These are phyloP conservation scores for Arthrobotrys iridis DNA, from an alignment of 2,329 filamentous ascomycete species.

Conservation along the genomic window DNA sequence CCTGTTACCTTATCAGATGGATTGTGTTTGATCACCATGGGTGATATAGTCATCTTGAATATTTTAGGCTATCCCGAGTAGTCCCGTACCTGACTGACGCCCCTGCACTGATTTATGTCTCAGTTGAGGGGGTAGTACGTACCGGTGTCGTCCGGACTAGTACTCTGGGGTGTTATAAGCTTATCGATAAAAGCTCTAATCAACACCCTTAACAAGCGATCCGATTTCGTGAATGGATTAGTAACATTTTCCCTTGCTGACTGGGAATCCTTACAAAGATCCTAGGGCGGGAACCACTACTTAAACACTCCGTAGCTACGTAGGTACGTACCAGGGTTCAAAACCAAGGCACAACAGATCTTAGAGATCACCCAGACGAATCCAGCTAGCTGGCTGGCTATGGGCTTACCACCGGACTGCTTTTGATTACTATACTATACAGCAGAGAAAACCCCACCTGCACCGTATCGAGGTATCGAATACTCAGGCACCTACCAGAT, in stretches of 20 bases:
- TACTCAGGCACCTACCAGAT: neutral
- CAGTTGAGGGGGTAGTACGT: too few relatives aligned
- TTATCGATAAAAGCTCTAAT: neutral
- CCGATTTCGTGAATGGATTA: conserved; percentile 1
- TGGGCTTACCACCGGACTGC: too few relatives aligned
- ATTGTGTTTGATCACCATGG: neutral
- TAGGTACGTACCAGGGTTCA: too few relatives aligned
- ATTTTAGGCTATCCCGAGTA: neutral
- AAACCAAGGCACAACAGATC: conserved; percentile 10
- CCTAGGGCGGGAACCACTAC: neutral
- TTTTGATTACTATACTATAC: conserved; percentile 47
- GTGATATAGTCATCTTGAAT: neutral
- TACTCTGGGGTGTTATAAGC: neutral
- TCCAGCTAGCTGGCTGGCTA: conserved; percentile 9
- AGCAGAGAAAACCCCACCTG: neutral
- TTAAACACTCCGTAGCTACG: too few relatives aligned
- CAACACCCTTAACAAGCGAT: too few relatives aligned
- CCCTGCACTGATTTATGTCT: neutral
- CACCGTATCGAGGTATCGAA: neutral
- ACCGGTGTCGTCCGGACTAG: conserved; percentile 4
- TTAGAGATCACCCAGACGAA: neutral
- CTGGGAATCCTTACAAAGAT: conserved; percentile 28
- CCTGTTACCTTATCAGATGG: neutral
- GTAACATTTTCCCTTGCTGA: conserved; percentile 5
- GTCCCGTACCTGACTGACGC: neutral